These are phyloP conservation scores for Zea mays DNA, from an alignment of 176 grass and related monocot genomes.

Conservation along the genomic window DNA sequence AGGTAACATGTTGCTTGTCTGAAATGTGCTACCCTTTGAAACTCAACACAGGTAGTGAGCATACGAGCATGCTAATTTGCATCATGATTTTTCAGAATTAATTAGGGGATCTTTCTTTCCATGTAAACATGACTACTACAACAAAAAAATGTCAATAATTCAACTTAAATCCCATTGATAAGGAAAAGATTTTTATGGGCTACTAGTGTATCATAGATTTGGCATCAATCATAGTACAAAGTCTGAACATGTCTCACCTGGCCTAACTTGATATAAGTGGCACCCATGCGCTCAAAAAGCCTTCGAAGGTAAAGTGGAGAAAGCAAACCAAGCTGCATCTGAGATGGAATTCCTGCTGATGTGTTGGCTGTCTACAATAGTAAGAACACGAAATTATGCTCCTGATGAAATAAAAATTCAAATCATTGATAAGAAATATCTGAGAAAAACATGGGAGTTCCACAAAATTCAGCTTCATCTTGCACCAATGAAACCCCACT, in stretches of 20 bases:
- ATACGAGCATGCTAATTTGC: not conserved
- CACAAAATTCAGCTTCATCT: not conserved
- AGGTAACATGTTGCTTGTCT: slow-evolving; percentile 6
- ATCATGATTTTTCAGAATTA: not conserved
- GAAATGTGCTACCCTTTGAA: not conserved
- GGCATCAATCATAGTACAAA: slow-evolving; percentile 4
- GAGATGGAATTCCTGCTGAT: slow-evolving; percentile 55
- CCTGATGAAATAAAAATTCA: not conserved
- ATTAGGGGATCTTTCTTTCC: not conserved
- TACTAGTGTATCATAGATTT: not conserved
- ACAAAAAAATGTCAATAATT: not conserved
- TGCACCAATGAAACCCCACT: not conserved
- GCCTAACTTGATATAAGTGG: slow-evolving; percentile 98
- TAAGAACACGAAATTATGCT: slow-evolving; percentile 27
- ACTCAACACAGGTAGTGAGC: not conserved
- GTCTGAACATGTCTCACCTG: slow-evolving; percentile 56
- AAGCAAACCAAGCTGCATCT: slow-evolving; percentile 77
- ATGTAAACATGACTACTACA: not conserved
- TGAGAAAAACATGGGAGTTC: not conserved
- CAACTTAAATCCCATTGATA: slow-evolving; percentile 13
- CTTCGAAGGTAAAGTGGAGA: slow-evolving; percentile 82
- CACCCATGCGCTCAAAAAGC: slow-evolving; percentile 92
- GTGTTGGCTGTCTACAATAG: slow-evolving; percentile 63
- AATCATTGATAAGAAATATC: not conserved
- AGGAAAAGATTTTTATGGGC: not conserved